These are phyloP conservation scores for Pseudogymnoascus sp. DNA, from an alignment of 2,329 filamentous ascomycete species.

Conservation along the genomic window DNA sequence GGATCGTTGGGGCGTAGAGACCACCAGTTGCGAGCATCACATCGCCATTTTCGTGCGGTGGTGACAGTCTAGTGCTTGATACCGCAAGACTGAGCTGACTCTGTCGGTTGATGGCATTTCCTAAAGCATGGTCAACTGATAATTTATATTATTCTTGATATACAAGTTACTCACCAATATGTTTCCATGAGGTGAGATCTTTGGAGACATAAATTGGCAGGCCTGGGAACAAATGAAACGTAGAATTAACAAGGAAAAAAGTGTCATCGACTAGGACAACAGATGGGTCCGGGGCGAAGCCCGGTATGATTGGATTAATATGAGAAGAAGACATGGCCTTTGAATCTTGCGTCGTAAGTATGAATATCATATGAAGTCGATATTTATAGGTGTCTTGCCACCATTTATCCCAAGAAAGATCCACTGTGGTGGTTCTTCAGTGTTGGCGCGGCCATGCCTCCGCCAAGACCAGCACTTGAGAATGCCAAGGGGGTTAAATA, in stretches of 20 bases:
- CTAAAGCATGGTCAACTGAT: not conserved
- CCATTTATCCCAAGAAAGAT: too few species aligned
- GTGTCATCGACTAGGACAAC: constrained; percentile 25
- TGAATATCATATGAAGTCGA: too few species aligned
- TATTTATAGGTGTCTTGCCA: too few species aligned
- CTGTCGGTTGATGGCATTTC: not conserved
- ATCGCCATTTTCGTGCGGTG: constrained; percentile 12
- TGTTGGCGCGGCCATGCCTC: too few species aligned
- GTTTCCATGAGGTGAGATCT: constrained; percentile 21
- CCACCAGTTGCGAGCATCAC: constrained; percentile 25
- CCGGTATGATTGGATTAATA: constrained; percentile 28
- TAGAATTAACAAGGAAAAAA: constrained; percentile 43
- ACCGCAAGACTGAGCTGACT: not conserved
- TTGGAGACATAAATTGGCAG: constrained; percentile 34
- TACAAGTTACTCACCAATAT: not conserved
- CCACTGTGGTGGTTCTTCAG: too few species aligned
- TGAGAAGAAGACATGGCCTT: too few species aligned
- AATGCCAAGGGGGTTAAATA: too few species aligned
- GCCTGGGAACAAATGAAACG: constrained; percentile 54
- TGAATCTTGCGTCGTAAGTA: too few species aligned
- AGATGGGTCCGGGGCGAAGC: constrained; percentile 29
- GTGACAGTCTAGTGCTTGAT: not conserved
- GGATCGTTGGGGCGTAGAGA: constrained; percentile 32
- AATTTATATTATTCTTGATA: not conserved
- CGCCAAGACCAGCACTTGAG: too few species aligned